These are phyloP conservation scores for Ceraceosorus guamensis DNA, from an alignment of 1,284 basidiomycete genomes.

Conservation along the genomic window DNA sequence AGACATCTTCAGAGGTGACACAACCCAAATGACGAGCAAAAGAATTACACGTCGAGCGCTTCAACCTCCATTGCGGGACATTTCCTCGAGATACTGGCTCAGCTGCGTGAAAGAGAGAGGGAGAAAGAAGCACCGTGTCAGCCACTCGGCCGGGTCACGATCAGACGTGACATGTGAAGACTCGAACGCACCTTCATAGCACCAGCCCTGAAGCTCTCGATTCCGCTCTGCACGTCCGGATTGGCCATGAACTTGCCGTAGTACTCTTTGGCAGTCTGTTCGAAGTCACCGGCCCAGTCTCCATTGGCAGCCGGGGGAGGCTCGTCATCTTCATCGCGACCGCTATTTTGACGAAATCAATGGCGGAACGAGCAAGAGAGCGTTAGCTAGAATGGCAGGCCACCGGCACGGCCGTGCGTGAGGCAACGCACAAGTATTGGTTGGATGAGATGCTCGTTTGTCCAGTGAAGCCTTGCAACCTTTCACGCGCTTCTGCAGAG, in stretches of 20 bases:
- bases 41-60: too few species aligned
- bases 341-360: slow-evolving; percentile 54
- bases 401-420: neutral
- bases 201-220: slow-evolving; percentile 43
- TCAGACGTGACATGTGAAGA: neutral
- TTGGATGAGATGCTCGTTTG: slow-evolving; percentile 83
- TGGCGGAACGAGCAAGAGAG: too few species aligned
- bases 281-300: slow-evolving; percentile 35
- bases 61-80: slow-evolving; percentile 44
- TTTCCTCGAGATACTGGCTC: slow-evolving; percentile 44
- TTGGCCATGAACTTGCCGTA: slow-evolving; percentile 46
- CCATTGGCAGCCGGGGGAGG: slow-evolving; percentile 15
- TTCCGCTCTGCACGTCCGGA: slow-evolving; percentile 46
- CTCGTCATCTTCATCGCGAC: slow-evolving; percentile 76
- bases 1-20: too few species aligned
- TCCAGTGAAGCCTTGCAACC: slow-evolving; percentile 79
- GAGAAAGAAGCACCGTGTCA: neutral
- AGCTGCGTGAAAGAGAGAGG: slow-evolving; percentile 13
- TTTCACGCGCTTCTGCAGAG: slow-evolving; percentile 67
- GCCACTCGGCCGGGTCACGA: neutral
- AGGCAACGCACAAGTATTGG: slow-evolving; percentile 51
- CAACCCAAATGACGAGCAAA: too few species aligned
- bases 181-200: slow-evolving; percentile 33
- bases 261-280: slow-evolving; percentile 42
- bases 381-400: too few species aligned